These are phyloP conservation scores for Globisporangium cystogenes DNA, from an alignment of 352 stramenopile genomes.

Conservation along the genomic window DNA sequence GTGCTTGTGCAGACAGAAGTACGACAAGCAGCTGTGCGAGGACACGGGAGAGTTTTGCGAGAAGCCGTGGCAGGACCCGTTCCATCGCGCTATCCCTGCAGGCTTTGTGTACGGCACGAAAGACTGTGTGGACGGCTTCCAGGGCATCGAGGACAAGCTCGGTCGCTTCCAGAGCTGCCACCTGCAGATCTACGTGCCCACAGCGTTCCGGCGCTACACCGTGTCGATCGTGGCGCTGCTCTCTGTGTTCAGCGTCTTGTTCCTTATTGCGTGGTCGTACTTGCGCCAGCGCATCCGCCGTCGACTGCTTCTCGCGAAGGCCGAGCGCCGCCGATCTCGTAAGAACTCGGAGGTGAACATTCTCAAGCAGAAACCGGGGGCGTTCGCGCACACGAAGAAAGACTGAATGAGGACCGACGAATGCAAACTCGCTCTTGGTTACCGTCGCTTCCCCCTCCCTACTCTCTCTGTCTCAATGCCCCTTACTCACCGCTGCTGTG, in stretches of 20 bases:
- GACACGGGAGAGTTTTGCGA: conserved; percentile 74
- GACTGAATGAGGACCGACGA: no score
- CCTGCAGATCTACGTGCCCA: conserved; percentile 93
- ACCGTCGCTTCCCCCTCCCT: not conserved
- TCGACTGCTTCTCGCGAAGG: conserved; percentile 85
- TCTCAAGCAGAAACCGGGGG: conserved; percentile 35
- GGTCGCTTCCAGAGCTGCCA: conserved; percentile 93
- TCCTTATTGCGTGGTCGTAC: conserved; percentile 80
- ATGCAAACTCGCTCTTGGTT: no score
- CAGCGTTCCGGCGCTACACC: conserved; percentile 75
- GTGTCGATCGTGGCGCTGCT: conserved; percentile 70
- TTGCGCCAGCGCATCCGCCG: conserved; percentile 78
- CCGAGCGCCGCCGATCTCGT: conserved; percentile 81
- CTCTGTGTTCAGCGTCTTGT: conserved; percentile 56
- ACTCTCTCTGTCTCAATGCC: not conserved
- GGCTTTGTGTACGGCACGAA: conserved; percentile 92
- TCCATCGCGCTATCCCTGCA: conserved; percentile 57
- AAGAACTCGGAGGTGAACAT: conserved; percentile 62
- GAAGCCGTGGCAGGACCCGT: conserved; percentile 78
- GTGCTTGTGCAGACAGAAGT: conserved; percentile 87
- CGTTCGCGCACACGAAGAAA: conserved; percentile 58
- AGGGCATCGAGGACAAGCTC: conserved; percentile 87
- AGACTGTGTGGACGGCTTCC: conserved; percentile 91
- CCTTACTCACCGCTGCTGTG: not conserved
- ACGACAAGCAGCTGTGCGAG: conserved; percentile 61